phyloP scores from a whole-genome alignment of 164 flowering plant species.

The Malania oleifera region DNA sequence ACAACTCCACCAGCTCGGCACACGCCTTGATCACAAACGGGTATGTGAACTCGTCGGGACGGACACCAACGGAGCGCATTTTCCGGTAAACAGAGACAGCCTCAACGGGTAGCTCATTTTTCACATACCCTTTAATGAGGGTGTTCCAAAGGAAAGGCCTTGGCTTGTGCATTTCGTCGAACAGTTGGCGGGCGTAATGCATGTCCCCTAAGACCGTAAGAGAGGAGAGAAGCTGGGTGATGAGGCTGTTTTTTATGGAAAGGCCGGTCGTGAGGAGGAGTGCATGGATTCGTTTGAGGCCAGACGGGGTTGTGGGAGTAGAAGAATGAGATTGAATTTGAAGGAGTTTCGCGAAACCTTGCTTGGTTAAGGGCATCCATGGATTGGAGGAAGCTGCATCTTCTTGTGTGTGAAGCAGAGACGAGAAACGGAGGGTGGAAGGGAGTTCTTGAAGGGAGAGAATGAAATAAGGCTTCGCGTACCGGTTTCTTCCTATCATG shows the following conservation, averaged over 20 bases:
- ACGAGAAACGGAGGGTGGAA: background rate
- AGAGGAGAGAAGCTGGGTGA: slow-evolving; percentile 27
- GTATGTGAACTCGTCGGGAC: slow-evolving; percentile 38
- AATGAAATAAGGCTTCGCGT: too few relatives aligned
- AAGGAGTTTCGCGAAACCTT: slow-evolving; percentile 20
- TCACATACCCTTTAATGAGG: slow-evolving; percentile 36
- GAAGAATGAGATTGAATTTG: slow-evolving; percentile 17
- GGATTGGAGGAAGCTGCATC: background rate
- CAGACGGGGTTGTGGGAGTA: slow-evolving; percentile 21
- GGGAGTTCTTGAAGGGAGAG: background rate
- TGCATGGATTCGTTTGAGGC: slow-evolving; percentile 33
- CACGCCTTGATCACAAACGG: slow-evolving; percentile 39
- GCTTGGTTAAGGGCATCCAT: slow-evolving; percentile 11
- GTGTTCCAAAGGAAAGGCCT: slow-evolving; percentile 40
- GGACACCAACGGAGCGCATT: slow-evolving; percentile 27
- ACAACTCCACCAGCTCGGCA: slow-evolving; percentile 13
- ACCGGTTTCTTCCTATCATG: too few relatives aligned
- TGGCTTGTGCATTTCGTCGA: slow-evolving; percentile 44
- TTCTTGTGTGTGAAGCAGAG: background rate
- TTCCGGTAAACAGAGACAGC: slow-evolving; percentile 19
- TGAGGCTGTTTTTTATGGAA: slow-evolving; percentile 33
- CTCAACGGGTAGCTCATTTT: slow-evolving; percentile 19
- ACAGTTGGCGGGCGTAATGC: slow-evolving; percentile 31
- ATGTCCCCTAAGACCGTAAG: slow-evolving; percentile 22
- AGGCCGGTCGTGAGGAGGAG: slow-evolving; percentile 34